Base-by-base conservation (phyloP, 805 yeast species). In the Alloascoidea hylecoeti region DNA sequence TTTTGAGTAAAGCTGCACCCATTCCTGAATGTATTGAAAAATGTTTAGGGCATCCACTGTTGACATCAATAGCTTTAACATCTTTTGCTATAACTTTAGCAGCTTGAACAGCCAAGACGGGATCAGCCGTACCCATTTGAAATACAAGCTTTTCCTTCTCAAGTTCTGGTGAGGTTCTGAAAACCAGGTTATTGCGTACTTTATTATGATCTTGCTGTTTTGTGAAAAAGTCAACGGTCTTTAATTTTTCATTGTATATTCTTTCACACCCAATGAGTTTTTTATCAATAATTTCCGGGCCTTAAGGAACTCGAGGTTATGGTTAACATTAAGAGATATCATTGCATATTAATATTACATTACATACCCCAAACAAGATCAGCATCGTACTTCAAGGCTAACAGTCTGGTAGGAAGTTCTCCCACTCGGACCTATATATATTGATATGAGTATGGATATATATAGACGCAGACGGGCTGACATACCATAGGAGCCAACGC, bases 41-140 rank as follows among this genome's bases (percentile, higher is more conserved):
- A 47, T 86, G 96, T 54, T 89, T 92, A 2, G 98, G 98, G 58
- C 98, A 92, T 3, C 98, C 98, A 18, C 95, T 85, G 55, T 92
- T 92, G 41, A 92, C 68, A 53, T 92, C 98, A 3, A 92, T 80
- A 5, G 94, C 97, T 44, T 75, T 86, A 2, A 92, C 97, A 55
- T 92, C 97, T 1, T 64, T 51, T 5, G 88, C 84, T 2, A 92
- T 82, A 34, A 78, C 66, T 38, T 69, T 60, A 0, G 95, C 96
- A 1, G 96, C 98, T 43, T 78, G 63, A 1, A 86, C 95, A 0
- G 98, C 98, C 15, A 86, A 57, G 0, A 74, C 78, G 0, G 97
- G 76, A 44, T 75, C 69, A 0, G 95, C 68, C 0, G 96, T 78
- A 13, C 98, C 98, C 62, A 92, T 65, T 58, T 92, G 98, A 51